Evolutionary conservation across 768 basidiomycete genomes (phyloP), one percentile per base, ranked within the genome.

Genomic region (Boletus bicolor): DNA sequence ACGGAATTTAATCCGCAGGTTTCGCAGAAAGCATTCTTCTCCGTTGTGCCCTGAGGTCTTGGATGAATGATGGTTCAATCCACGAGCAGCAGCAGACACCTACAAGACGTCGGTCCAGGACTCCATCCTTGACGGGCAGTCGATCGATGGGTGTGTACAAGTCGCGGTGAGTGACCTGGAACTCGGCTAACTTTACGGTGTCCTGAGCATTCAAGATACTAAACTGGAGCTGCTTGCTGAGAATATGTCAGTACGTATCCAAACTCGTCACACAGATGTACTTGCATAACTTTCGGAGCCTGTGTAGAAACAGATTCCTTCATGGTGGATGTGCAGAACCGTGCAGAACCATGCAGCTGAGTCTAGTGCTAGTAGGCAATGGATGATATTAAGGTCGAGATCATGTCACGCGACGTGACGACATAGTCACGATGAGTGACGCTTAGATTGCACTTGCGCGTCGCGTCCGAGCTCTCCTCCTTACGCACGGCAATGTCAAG

Each of bases 191-290:
- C 68, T 88, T 89, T 63, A 98, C 97, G 5, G 96, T 90, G 68
- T 98, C 95, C 72, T 98, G 94, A 30, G 92, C 87, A 72, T 87
- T 91, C 63, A 99, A 79, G 49, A 96, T 82, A 70, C 90, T 90
- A 74, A 98, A 99, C 77, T 98, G 97, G 34, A 99, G 82, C 71
- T 91, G 87, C 78, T 98, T 98, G 66, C 95, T 97, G 69, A 42
- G 41, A 45, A 56, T 24, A 47, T 59, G 39, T 65, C 45, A 58
- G 44, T 54, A 51, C 4, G 17, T 39, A 44, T 26, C 28, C 28
- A 30, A 24, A 24, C 49, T 11, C 6, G 21, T 34, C 26, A 37
- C 15, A 17, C 3, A 14, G 10, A 11, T 15, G 53, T 30, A 75
- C 82, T 42, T 73, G 89, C 89, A 91, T 91, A 73, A 90, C 84